Evolutionary conservation across 192 early-diverging fungal species (phyloP), one percentile per base, ranked within the genome.

Genomic region (Coemansia erecta): DNA sequence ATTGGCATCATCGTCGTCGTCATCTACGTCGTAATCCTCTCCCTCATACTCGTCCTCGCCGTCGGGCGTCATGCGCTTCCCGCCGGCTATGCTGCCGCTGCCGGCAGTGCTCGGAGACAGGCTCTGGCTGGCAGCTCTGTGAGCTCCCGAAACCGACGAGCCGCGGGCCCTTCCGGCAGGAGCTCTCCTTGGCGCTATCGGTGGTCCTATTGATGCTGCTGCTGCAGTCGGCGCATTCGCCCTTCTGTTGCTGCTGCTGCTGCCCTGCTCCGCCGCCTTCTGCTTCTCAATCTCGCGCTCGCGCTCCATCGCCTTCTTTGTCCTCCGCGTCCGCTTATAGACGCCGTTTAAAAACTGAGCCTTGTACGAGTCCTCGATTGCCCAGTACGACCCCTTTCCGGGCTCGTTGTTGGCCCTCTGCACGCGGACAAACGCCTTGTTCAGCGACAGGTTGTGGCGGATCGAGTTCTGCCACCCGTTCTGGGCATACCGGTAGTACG

Each of bases 391-490:
- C 8, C 95, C 95, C 68, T 97, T 97, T 18, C 94, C 94, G 14
- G 90, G 89, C 67, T 96, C 94, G 37, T 85, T 86, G 60, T 84
- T 83, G 2, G 89, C 88, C 10, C 94, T 82, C 52, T 90, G 89
- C 24, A 96, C 89, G 53, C 92, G 91, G 19, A 95, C 82, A 82
- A 98, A 98, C 14, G 87, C 85, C 61, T 92, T 93, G 81, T 98
- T 97, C 48, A 97, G 82, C n/a, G 92, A 93, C 33, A 98, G 80
- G 71, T 97, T 97, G 76, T 98, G 95, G 37, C 95, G 86, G 62
- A 98, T 91, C 24, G 94, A 98, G 73, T 98, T 98, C 85, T 94
- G 94, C 95, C 95, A 98, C 17, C 92, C 92, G 74, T 85, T 88
- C 43, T 88, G 85, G 14, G 90, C 85, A 58, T 91, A 86, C 62